Percentiles rank a stretch among this genome's conserved stretches.
Evolutionary conservation across 2,329 filamentous ascomycete genomes (phyloP).

Genomic region (Cordyceps tenuipes): DNA sequence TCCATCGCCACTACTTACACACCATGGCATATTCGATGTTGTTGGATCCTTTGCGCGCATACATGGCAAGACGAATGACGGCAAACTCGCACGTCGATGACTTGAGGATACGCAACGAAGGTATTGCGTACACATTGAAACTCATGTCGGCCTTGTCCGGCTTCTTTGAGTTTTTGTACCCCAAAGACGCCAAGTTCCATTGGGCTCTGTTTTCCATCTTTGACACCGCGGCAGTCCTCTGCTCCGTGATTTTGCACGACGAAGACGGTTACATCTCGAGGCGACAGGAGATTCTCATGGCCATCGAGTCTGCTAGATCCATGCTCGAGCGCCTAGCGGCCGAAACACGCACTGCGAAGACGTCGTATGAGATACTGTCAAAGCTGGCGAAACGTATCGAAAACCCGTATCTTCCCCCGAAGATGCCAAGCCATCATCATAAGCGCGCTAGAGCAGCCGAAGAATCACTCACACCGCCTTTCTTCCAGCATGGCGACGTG

Average conservation of each 20-base stretch:
- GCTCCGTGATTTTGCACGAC: constrained; percentile 44
- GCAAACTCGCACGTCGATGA: constrained; percentile 23
- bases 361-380: constrained; percentile 25
- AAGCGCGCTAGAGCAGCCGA: constrained; percentile 9
- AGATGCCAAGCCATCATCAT: constrained; percentile 6
- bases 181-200: constrained; percentile 37
- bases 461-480: constrained; percentile 13
- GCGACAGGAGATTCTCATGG: constrained; percentile 31
- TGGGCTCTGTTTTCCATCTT: constrained; percentile 42
- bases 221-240: constrained; percentile 41
- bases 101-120: constrained; percentile 30
- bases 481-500: neutral
- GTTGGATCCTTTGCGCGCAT: constrained; percentile 37
- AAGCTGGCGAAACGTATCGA: constrained; percentile 20
- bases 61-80: constrained; percentile 31
- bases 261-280: constrained; percentile 30
- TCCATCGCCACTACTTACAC: constrained; percentile 39
- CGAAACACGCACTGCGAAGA: constrained; percentile 24
- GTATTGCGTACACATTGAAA: constrained; percentile 35
- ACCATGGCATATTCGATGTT: constrained; percentile 36
- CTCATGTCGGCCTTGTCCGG: constrained; percentile 31
- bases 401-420: neutral
- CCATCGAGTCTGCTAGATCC: constrained; percentile 28
- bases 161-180: constrained; percentile 12
- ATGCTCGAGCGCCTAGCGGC: constrained; percentile 25